Evolutionary conservation across 495 filamentous ascomycete genomes (phyloP), one percentile per base, ranked within the genome.

Genomic region (Podospora fimiseda): DNA sequence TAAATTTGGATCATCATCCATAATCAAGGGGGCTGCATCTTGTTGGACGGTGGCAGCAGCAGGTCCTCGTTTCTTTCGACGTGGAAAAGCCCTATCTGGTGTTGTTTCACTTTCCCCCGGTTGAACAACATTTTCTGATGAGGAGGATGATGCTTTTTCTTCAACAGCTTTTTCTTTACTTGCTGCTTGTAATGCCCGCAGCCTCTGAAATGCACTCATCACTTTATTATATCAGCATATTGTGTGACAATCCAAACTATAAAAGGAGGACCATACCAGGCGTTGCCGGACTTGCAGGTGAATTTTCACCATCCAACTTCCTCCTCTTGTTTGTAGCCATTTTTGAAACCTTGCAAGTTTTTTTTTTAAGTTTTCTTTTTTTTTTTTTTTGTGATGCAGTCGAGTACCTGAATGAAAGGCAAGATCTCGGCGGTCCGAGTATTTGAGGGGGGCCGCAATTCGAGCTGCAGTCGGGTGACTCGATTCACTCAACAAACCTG

Each of bases 151-250:
- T 15, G 23, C 2, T 6, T 14, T 48, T 23, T 33, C 45, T 6
- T 11, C n/a, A 2, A 16, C 39, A 16, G 11, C 18, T 15, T 21
- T 46, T 5, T 6, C 22, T 16, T 2, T 27, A 19, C 48, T n/a
- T 41, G 41, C 44, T 53, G 60, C 22, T 16, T 43, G 40, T 21
- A 14, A 15, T 6, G 49, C 58, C 39, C 69, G 59, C 3, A 76
- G 63, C 33, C 61, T 72, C 57, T 72, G 70, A 33, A 33, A 33
- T 33, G 76, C 77, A 56, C 77, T 80, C 60, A 79, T 61, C 9
- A 59, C 74, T 77, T 38, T 33, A 33, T 52, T 33, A 33, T 11
- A 33, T 33, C 27, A 33, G 27, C 27, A 6, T 11, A 11, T 33
- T 33, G 27, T 11, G n/a, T n/a, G n/a, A 19, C 18, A 19, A 46